Percentiles rank a stretch among this genome's conserved stretches.
Evolutionary conservation across 140 eudicot genomes (phyloP).

Genomic region (Bidens hawaiensis): DNA sequence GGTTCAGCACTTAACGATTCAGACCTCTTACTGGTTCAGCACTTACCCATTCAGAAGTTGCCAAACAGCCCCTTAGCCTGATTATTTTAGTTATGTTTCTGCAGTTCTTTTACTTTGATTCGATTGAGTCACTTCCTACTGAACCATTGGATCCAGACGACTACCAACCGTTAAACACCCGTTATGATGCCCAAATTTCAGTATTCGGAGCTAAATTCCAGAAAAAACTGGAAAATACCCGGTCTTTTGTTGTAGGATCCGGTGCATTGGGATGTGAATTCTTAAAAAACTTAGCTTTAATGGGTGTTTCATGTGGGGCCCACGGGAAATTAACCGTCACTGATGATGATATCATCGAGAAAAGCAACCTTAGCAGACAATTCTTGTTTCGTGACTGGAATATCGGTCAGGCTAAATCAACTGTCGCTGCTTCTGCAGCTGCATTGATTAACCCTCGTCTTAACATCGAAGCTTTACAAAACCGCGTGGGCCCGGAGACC

Average conservation of each 20-base stretch:
- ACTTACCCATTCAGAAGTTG: too few species aligned
- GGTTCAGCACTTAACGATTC: too few species aligned
- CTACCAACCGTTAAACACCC: conserved; percentile 40
- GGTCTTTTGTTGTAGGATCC: conserved; percentile 56
- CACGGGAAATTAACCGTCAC: conserved; percentile 57
- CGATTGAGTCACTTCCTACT: conserved; percentile 53
- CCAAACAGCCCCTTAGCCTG: too few species aligned
- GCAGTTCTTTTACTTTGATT: conserved; percentile 49
- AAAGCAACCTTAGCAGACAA: conserved; percentile 58
- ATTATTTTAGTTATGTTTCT: neutral
- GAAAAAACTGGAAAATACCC: conserved; percentile 50
- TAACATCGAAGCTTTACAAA: conserved; percentile 63
- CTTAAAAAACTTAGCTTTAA: conserved; percentile 51
- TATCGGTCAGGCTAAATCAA: conserved; percentile 70
- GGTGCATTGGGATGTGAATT: conserved; percentile 73
- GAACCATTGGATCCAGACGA: conserved; percentile 33
- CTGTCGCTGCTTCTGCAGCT: conserved; percentile 68
- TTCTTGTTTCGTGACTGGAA: conserved; percentile 70
- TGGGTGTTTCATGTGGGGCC: conserved; percentile 60
- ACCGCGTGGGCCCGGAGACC: conserved; percentile 63
- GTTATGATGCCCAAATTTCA: conserved; percentile 70
- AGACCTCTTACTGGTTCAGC: too few species aligned
- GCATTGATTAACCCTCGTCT: conserved; percentile 46
- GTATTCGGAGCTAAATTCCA: conserved; percentile 65
- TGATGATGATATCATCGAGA: conserved; percentile 63